These are phyloP conservation scores for Pistacia integerrima DNA, from an alignment of 345 rosid genomes.

Conservation along the genomic window DNA sequence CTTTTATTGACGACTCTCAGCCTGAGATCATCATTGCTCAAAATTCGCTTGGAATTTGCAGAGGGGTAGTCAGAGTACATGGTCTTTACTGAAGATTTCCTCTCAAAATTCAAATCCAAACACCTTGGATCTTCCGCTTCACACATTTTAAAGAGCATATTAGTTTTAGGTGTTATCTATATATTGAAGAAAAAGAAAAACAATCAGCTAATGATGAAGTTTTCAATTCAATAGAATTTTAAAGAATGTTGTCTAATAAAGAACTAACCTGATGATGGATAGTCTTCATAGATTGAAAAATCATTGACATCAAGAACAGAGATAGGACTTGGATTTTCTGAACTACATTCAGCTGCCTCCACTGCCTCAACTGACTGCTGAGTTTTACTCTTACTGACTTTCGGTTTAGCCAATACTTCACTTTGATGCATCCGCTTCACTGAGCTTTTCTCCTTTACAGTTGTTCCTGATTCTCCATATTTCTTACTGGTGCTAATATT, in stretches of 20 bases:
- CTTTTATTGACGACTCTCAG: conserved; percentile 3
- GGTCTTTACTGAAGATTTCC: conserved; percentile 17
- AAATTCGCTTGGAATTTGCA: neutral
- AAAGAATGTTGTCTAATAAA: neutral
- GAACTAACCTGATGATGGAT: conserved; percentile 44
- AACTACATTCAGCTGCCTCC: conserved; percentile 23
- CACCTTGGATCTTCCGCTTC: neutral
- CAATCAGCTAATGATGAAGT: too few species aligned
- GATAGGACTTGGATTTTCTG: conserved; percentile 51
- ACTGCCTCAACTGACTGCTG: conserved; percentile 17
- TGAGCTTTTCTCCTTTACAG: conserved; percentile 18
- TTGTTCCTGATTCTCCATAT: conserved; percentile 16
- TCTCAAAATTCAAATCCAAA: conserved; percentile 16
- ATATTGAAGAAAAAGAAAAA: neutral
- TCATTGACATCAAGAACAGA: conserved; percentile 60
- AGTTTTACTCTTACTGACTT: conserved; percentile 24
- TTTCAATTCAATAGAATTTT: too few species aligned
- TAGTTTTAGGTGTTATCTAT: neutral
- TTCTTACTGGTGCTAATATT: conserved; percentile 20
- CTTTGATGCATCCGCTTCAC: conserved; percentile 34
- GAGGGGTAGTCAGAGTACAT: conserved; percentile 1
- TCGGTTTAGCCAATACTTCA: conserved; percentile 29
- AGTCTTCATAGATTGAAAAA: conserved; percentile 31
- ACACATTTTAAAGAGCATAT: neutral
- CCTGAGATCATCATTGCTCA: neutral